Base-by-base conservation (phyloP, 805 yeast species). In the Zygoascus tannicola region DNA sequence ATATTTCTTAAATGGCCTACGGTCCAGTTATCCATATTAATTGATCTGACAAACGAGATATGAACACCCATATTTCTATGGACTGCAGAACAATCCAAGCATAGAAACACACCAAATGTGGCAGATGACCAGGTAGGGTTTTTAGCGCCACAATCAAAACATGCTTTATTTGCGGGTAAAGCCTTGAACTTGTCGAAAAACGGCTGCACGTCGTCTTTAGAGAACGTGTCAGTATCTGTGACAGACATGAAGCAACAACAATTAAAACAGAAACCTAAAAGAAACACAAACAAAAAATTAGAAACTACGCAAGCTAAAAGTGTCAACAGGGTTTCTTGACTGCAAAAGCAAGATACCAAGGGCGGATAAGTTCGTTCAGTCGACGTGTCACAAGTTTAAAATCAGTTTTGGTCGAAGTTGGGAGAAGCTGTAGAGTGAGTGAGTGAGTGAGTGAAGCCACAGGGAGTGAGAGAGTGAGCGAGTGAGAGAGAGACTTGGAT, bases 41-140 rank as follows among this genome's bases (percentile, higher is more conserved):
- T 77, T 22, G 96, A 85, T 62, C 87, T 85, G 47, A 92, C 97
- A 69, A 92, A 92, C 32, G 97, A 78, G 56, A 92, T 81, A 63
- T 92, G 98, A 32, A 88, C 97, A 47, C 98, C 98, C 66, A 92
- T 66, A 63, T 87, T 87, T 64, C 98, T 78, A 69, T 92, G 98
- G 42, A 83, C 86, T 3, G 97, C 88, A 43, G 95, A 84, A 64
- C 98, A 92, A 63, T 92, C 95, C 48, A 88, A 73, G 69, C 98
- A 92, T 47, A 92, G 68, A 61, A 88, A 75, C 42, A 88, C 84
- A 44, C 97, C 98, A 64, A 85, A 90, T 12, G 97, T 95, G 44
- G 90, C 87, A 12, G 97, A 90, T 3, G 98, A 85, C 98, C 98
- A 92, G 0, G 97, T 86, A 32, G 98, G 97, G 62, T 88, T 88